Evolutionary conservation across 805 yeast genomes (phyloP).

Genomic region (Candida ponderosae): DNA sequence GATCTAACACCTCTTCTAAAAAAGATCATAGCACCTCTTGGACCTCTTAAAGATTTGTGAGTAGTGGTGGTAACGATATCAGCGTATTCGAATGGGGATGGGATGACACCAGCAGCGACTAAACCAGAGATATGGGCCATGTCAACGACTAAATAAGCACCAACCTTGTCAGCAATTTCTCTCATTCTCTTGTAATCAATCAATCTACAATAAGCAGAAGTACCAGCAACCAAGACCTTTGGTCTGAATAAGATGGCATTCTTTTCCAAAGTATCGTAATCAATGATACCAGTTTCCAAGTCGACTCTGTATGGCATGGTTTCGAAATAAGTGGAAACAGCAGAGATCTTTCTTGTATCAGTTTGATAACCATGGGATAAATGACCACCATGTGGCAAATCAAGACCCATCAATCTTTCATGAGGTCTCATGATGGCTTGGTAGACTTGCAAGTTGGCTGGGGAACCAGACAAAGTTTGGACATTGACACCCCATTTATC

Average conservation of each 20-base stretch:
- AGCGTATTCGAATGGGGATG: constrained; percentile 93
- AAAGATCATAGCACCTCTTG: constrained; percentile 99
- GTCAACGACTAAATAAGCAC: constrained; percentile 92
- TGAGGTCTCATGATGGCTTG: constrained; percentile 92
- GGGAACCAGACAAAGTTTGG: constrained; percentile 94
- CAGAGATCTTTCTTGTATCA: constrained; percentile 85
- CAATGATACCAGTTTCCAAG: constrained; percentile 87
- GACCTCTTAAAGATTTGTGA: constrained; percentile 97
- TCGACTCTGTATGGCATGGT: constrained; percentile 98
- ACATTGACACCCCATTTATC: constrained; percentile 97
- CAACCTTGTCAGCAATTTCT: constrained; percentile 93
- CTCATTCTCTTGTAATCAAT: constrained; percentile 97
- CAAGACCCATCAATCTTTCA: constrained; percentile 97
- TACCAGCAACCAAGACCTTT: constrained; percentile 93
- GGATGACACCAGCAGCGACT: constrained; percentile 91
- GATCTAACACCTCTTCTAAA: constrained; percentile 94
- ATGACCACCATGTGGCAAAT: constrained; percentile 98
- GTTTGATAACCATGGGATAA: constrained; percentile 98
- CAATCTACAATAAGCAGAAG: constrained; percentile 95
- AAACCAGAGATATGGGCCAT: constrained; percentile 99
- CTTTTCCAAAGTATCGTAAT: constrained; percentile 90
- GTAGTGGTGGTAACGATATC: constrained; percentile 98
- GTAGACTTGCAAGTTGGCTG: constrained; percentile 95
- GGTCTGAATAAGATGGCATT: constrained; percentile 92
- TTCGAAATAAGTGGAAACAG: constrained; percentile 93